Evolutionary conservation across 805 yeast species (phyloP), one percentile per base, ranked within the genome.

Genomic region (Ogataea degrootiae): DNA sequence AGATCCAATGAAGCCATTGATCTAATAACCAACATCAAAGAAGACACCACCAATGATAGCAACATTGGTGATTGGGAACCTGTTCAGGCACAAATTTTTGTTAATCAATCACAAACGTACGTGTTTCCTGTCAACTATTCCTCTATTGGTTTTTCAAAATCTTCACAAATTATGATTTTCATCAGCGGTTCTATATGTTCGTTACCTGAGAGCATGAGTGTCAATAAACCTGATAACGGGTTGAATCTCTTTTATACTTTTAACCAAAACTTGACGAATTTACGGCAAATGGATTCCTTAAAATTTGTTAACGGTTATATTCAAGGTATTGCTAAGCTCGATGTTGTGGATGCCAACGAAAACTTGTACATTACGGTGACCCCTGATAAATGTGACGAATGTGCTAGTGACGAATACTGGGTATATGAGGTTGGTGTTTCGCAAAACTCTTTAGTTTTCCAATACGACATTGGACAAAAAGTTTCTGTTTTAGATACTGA

Each of bases 401-500:
- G 67, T 51, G 29, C 43, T 6, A 22, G 43, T 19, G 52, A 51
- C 14, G 47, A 60, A 6, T 37, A 42, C 7, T 85, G 91, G 91
- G 52, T 72, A 12, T 85, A 83, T 58, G 76, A 80, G 58, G 63
- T 88, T 39, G 88, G 87, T 2, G 75, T 82, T 2, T 79, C 87
- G 1, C 80, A 76, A 53, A 70, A 74, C 41, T 80, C 81, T 57
- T 67, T 83, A 56, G 80, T 77, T 1, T 83, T 76, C 56, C 87
- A 83, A 60, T 83, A 87, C 86, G 87, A 83, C 59, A 72, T 73
- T 41, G 66, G 77, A 19, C 60, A 77, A 12, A 77, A 82, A 76
- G 75, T 80, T 1, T 55, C 65, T 35, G 65, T 85, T 29, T 77
- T 87, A 1, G 96, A 87, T 58, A 65, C 88, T 0, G 96, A 88